Evolutionary conservation across 1,284 basidiomycete genomes (phyloP), one percentile per base, ranked within the genome.

Genomic region (Schizopora paradoxa): DNA sequence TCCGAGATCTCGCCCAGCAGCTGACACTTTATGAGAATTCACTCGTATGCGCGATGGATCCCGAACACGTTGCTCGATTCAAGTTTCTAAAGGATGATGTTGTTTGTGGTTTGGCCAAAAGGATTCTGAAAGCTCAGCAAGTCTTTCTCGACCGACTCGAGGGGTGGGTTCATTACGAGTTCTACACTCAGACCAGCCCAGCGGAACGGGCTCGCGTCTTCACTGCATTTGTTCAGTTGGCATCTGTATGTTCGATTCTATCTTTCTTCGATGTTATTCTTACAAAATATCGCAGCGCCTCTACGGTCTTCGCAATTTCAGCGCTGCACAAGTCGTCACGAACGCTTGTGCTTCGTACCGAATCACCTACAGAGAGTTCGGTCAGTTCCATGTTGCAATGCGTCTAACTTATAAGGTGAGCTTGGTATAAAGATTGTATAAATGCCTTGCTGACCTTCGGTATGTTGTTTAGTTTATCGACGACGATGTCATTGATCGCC

Each of bases 301-400:
- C 33, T 4, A 19, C 18, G 7, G 3, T 2, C 22, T 41, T 10
- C 43, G 44, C n/a, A 50, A 50, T 29, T 50, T 34, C 33, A 50
- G 43, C 31, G 41, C 48, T 5, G 48, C 48, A 10, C 43, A 45
- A 14, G n/a, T n/a, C n/a, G n/a, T n/a, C n/a, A n/a, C n/a, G n/a
- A n/a, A n/a, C n/a, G n/a, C n/a, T n/a, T n/a, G n/a, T n/a, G n/a
- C n/a, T n/a, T n/a, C n/a, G n/a, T n/a, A n/a, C n/a, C n/a, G n/a
- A n/a, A n/a, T n/a, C n/a, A n/a, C n/a, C n/a, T n/a, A n/a, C n/a
- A n/a, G n/a, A n/a, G n/a, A n/a, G n/a, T n/a, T n/a, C n/a, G n/a
- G n/a, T n/a, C n/a, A n/a, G n/a, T n/a, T n/a, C n/a, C n/a, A n/a
- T n/a, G n/a, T n/a, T n/a, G n/a, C n/a, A n/a, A n/a, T n/a, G n/a